A percentile compares a stretch with the other conserved stretches of the same genome.
Conservation (phyloP, 805 yeast species). For the Maudiozyma serrabonitensis region DNA sequence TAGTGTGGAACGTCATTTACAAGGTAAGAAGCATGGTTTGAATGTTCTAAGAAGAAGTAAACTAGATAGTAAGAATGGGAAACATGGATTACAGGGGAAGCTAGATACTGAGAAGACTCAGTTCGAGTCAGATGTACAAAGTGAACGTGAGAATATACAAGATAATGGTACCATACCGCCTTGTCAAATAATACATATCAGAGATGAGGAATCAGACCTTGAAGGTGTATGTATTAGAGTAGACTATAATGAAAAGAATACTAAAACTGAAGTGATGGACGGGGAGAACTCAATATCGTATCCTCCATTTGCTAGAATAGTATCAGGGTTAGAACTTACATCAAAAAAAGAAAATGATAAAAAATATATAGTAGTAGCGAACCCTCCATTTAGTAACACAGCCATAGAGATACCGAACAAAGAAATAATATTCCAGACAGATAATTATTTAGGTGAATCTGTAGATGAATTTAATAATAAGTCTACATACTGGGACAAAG, state of each 20-base stretch:
- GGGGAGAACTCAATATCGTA: conserved; percentile 6
- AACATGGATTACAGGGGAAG: background rate
- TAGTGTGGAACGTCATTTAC: conserved; percentile 73
- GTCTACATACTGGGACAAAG: conserved; percentile 71
- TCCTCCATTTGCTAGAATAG: conserved; percentile 58
- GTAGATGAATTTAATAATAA: conserved; percentile 28
- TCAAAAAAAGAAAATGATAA: conserved; percentile 39
- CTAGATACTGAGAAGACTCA: conserved; percentile 6
- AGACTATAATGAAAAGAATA: conserved; percentile 37
- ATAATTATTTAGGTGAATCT: conserved; percentile 2
- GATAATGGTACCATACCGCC: conserved; percentile 40
- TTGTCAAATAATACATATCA: conserved; percentile 54
- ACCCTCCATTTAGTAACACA: conserved; percentile 81
- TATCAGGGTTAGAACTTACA: conserved; percentile 66
- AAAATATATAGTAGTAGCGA: conserved; percentile 65
- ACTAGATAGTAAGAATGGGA: conserved; percentile 11
- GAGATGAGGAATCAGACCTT: conserved; percentile 48
- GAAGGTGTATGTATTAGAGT: conserved; percentile 60
- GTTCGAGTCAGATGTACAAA: conserved; percentile 16
- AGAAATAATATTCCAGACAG: conserved; percentile 27
- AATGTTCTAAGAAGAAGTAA: conserved; percentile 57
- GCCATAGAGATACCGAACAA: conserved; percentile 59
- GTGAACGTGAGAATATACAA: conserved; percentile 10
- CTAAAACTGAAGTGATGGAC: conserved; percentile 26
- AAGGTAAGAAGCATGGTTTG: conserved; percentile 73